These are phyloP conservation scores for Erythrobasidium yunnanense DNA, from an alignment of 768 basidiomycete genomes.

Conservation along the genomic window DNA sequence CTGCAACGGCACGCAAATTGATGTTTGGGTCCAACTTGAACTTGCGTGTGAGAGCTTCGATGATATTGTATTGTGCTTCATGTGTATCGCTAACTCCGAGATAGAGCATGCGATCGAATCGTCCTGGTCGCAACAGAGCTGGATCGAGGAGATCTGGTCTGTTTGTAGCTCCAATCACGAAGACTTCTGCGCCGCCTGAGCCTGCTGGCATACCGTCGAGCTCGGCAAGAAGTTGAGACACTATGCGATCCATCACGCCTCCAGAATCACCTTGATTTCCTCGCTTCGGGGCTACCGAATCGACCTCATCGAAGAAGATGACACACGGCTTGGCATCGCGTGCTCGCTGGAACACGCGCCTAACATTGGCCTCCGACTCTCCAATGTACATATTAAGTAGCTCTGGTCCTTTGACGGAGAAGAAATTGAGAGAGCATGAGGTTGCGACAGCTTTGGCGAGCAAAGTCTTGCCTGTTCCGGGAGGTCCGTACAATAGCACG, in stretches of 20 bases:
- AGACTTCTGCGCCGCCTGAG: conserved; percentile 51
- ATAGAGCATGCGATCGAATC: conserved; percentile 95
- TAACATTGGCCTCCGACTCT: conserved; percentile 84
- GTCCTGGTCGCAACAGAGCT: conserved; percentile 72
- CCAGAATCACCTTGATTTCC: conserved; percentile 74
- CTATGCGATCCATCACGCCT: conserved; percentile 92
- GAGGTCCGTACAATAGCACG: conserved; percentile 84
- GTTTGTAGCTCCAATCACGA: conserved; percentile 94
- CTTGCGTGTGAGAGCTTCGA: conserved; percentile 81
- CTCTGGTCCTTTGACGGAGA: conserved; percentile 92
- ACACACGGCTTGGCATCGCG: conserved; percentile 59
- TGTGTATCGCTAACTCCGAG: conserved; percentile 82
- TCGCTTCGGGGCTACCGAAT: conserved; percentile 79
- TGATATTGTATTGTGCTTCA: conserved; percentile 69
- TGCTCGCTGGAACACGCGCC: conserved; percentile 77
- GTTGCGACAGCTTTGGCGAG: conserved; percentile 88
- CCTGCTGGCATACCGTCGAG: conserved; percentile 68
- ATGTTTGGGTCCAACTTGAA: conserved; percentile 67
- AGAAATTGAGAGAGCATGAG: conserved; percentile 71
- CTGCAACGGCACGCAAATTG: conserved; percentile 55
- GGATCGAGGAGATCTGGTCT: conserved; percentile 90
- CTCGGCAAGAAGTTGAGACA: conserved; percentile 83
- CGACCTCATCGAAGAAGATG: conserved; percentile 89
- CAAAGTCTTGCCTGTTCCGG: conserved; percentile 96
- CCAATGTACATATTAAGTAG: conserved; percentile 92